Evolutionary conservation across 495 filamentous ascomycete species (phyloP), one percentile per base, ranked within the genome.

Genomic region (Geoglossum glabrum): DNA sequence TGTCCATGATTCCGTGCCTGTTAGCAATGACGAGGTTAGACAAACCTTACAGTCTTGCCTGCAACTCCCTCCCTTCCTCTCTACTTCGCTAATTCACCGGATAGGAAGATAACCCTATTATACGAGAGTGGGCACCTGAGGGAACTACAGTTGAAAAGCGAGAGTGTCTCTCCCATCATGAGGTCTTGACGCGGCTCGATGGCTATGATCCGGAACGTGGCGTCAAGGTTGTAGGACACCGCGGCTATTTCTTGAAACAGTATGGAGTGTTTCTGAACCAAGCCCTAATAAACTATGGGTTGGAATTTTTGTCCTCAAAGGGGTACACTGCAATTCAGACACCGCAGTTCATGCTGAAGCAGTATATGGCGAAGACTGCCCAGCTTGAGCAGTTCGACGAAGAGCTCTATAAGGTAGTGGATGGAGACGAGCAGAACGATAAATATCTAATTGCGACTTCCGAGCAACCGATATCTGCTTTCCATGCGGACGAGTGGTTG

Each of bases 361-460:
- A 94, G 40, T 82, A 86, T 68, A 97, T 97, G 93, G 92, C 88
- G n/a, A 96, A 96, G 74, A 98, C 92, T 0, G 92, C 92, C 3
- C 93, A 98, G 71, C 80, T 98, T 19, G 87, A 90, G 65, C 86
- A 97, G 62, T 98, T 97, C 64, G 92, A 97, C 63, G 92, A 98
- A 68, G 89, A 97, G 65, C 70, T 97, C 40, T 98, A 98, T 73
- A 97, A 98, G 71, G 90, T 98, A 51, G 79, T 87, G 7, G 86
- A 87, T 58, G 78, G 79, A 55, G 86, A 93, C 47, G 78, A 85
- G 54, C 76, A 87, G 62, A 87, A 81, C 26, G 87, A 94, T 73
- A 97, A 98, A 70, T 98, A 97, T 65, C 78, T 97, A 17, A 98
- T 98, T 69, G 92, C 93, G 11, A 98, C 92, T 61, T 92, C 86